Evolutionary conservation across 2,329 filamentous ascomycete species (phyloP).

Genomic region (Fusarium praegraminearum): DNA sequence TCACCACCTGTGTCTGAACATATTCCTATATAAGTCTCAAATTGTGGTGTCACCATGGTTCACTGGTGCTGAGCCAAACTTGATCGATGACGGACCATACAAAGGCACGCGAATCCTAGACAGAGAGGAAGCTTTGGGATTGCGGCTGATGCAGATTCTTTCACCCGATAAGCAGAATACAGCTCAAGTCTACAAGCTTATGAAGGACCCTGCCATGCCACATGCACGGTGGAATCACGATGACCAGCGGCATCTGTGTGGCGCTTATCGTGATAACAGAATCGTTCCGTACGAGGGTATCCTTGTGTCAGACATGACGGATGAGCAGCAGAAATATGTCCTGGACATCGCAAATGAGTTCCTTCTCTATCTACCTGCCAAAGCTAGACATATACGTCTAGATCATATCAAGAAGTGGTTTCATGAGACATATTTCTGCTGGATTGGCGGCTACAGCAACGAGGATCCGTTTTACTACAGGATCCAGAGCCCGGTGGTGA

Average conservation of each 20-base stretch:
- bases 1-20: slow-evolving; percentile 80
- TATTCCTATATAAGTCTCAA: slow-evolving; percentile 74
- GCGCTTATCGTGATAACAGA: slow-evolving; percentile 83
- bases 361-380: slow-evolving; percentile 73
- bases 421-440: slow-evolving; percentile 81
- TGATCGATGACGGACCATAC: slow-evolving; percentile 74
- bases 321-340: slow-evolving; percentile 53
- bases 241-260: slow-evolving; percentile 82
- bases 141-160: slow-evolving; percentile 77
- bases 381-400: slow-evolving; percentile 66
- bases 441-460: slow-evolving; percentile 78
- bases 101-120: slow-evolving; percentile 74
- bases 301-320: slow-evolving; percentile 61
- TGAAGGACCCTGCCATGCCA: slow-evolving; percentile 75
- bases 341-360: slow-evolving; percentile 65
- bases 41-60: slow-evolving; percentile 81
- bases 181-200: slow-evolving; percentile 68
- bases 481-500: slow-evolving; percentile 79
- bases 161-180: slow-evolving; percentile 55
- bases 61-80: slow-evolving; percentile 82
- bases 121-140: slow-evolving; percentile 71
- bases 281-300: slow-evolving; percentile 80
- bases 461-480: slow-evolving; percentile 82
- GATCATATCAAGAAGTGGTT: slow-evolving; percentile 67
- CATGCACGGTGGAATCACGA: slow-evolving; percentile 81